phyloP scores from a whole-genome alignment of 2,329 filamentous ascomycete species.

The Mycogone perniciosa region DNA sequence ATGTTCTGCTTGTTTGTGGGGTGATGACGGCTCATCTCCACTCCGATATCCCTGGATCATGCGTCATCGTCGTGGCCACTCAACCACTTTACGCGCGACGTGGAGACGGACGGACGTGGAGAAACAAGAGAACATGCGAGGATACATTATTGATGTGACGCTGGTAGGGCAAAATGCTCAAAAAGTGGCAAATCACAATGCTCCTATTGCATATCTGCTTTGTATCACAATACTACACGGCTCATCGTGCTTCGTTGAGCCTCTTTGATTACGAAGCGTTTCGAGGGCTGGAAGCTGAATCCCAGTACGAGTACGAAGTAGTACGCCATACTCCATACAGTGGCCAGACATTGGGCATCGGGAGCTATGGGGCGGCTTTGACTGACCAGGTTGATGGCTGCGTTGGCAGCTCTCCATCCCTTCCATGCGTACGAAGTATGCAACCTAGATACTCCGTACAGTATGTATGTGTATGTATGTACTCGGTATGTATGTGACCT shows the following conservation, averaged over 20 bases:
- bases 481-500: too few relatives aligned
- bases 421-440: too few relatives aligned
- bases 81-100: conserved; percentile 13
- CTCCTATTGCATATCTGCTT: neutral
- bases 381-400: neutral
- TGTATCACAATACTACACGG: too few relatives aligned
- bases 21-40: conserved; percentile 4
- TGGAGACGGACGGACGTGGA: neutral
- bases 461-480: too few relatives aligned
- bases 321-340: neutral
- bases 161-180: neutral
- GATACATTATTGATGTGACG: neutral
- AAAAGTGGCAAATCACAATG: neutral
- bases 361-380: neutral
- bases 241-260: too few relatives aligned
- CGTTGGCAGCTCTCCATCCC: too few relatives aligned
- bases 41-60: neutral
- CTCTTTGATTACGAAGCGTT: too few relatives aligned
- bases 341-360: conserved; percentile 3
- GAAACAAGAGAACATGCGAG: neutral
- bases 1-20: too few relatives aligned
- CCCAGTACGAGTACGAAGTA: too few relatives aligned
- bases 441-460: too few relatives aligned
- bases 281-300: neutral
- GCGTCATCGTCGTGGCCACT: conserved; percentile 8